Conservation (phyloP, 2,329 filamentous ascomycete species). For the Fusarium protoensiforme region DNA sequence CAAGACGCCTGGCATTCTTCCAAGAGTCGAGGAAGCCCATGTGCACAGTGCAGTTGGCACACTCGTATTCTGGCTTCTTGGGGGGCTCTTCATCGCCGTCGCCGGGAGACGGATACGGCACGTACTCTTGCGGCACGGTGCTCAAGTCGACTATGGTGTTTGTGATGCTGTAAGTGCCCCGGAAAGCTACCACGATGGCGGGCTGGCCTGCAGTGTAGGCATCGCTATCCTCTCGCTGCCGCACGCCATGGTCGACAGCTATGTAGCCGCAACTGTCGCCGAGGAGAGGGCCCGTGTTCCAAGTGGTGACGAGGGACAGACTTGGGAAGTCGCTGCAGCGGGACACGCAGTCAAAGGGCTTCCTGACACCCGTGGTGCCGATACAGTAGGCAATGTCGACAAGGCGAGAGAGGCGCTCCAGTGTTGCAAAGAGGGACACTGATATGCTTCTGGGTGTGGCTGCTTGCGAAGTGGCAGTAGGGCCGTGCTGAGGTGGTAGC, state of each 20-base stretch:
- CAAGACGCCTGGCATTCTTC: conserved; percentile 75
- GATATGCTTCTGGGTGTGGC: conserved; percentile 61
- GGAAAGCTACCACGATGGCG: conserved; percentile 85
- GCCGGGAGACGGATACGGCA: conserved; percentile 79
- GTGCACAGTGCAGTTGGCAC: conserved; percentile 91
- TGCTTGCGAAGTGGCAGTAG: not conserved
- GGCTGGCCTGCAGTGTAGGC: conserved; percentile 21
- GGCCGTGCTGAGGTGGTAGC: conserved; percentile 11
- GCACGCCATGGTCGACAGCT: conserved; percentile 76
- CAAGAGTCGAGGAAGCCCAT: conserved; percentile 89
- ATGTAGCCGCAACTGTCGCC: conserved; percentile 95
- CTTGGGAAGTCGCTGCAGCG: conserved; percentile 85
- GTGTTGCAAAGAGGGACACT: conserved; percentile 73
- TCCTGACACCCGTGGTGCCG: conserved; percentile 81
- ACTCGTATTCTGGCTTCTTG: conserved; percentile 63
- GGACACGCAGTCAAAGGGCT: conserved; percentile 86
- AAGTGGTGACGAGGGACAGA: conserved; percentile 84
- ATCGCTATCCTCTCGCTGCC: conserved; percentile 28
- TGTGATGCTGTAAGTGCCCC: conserved; percentile 92
- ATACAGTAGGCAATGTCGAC: conserved; percentile 97
- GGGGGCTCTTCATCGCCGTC: conserved; percentile 50
- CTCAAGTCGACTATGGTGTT: conserved; percentile 93
- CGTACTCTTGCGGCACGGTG: conserved; percentile 88
- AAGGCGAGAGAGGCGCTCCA: conserved; percentile 89
- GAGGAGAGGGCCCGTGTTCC: conserved; percentile 88